Conservation (phyloP, 2,329 filamentous ascomycete species). For the Calonectria leucothoes region DNA sequence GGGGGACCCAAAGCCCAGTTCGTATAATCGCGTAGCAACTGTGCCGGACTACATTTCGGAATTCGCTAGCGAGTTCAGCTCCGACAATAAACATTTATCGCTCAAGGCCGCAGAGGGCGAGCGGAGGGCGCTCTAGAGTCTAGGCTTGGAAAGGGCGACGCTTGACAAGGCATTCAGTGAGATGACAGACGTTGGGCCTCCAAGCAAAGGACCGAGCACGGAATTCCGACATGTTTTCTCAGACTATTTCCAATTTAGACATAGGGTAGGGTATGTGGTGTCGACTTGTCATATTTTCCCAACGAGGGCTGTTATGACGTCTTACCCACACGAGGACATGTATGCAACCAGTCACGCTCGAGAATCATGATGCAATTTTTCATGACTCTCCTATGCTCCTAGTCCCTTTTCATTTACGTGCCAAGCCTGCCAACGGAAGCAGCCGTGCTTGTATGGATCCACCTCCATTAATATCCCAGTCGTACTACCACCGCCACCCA, state of each 20-base stretch:
- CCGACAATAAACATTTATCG: constrained; percentile 39
- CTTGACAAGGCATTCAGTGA: background rate
- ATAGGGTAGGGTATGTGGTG: too few species aligned
- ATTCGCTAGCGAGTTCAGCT: constrained; percentile 52
- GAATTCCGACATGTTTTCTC: background rate
- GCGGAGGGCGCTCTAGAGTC: constrained; percentile 24
- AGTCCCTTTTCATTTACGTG: background rate
- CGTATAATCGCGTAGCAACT: constrained; percentile 66
- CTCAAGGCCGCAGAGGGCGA: constrained; percentile 41
- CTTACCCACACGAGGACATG: background rate
- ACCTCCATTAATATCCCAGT: background rate
- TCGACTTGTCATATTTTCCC: background rate
- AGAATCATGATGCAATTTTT: background rate
- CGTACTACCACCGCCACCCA: background rate
- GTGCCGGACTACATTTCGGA: constrained; percentile 71
- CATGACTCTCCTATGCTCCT: background rate
- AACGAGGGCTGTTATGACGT: background rate
- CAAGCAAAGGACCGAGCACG: too few species aligned
- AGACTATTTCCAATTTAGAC: too few species aligned
- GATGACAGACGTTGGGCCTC: background rate
- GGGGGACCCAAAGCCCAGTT: constrained; percentile 71
- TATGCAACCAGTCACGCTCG: background rate
- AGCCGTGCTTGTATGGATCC: background rate
- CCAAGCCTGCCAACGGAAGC: background rate
- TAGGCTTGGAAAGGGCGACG: background rate